Base-by-base conservation (phyloP, 78 protist species). In the Creolimax fragrantissima region DNA sequence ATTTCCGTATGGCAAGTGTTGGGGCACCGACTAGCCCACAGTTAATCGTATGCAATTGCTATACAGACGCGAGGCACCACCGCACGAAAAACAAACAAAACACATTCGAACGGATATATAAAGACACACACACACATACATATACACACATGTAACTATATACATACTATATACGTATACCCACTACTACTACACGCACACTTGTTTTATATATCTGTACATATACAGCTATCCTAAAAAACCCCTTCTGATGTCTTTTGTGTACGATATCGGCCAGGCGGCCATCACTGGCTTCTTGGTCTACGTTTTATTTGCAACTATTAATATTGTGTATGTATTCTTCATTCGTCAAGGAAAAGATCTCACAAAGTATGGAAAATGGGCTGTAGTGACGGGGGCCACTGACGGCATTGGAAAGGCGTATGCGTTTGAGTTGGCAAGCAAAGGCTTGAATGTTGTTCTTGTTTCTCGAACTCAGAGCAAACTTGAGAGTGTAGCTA, bases 401-500 rank as follows among this genome's bases (percentile, higher is more conserved):
- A 92, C 96, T 41, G 97, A 96, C 92, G 97, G 97, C 41, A 96
- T 96, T 86, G 97, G 97, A 41, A 92, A 67, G 42, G 97, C 95
- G 24, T 91, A 92, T 47, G 86, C 95, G 3, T 44, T 85, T 39
- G 95, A 93, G 74, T 67, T 96, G 36, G 97, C 97, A 35, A 91
- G 41, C 58, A 88, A 47, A 42, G 95, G 95, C 3, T 44, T 94
- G 67, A 94, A 96, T 47, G 41, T 96, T 11, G 45, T 92, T 41
- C 83, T 96, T 42, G 39, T 96, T 45, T 81, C 92, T 3, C 93
- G 97, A 44, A 93, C 95, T 3, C 41, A 86, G 81, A 91, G 90
- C 17, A 93, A 92, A 44, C 89, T 92, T 4, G 44, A 92, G 35
- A 91, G 11, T 17, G 43, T 35, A 32, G 42, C 24, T 32, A 36